Base-by-base conservation (phyloP, 1,139 yeast genomes). In the Geotrichum australiense region DNA sequence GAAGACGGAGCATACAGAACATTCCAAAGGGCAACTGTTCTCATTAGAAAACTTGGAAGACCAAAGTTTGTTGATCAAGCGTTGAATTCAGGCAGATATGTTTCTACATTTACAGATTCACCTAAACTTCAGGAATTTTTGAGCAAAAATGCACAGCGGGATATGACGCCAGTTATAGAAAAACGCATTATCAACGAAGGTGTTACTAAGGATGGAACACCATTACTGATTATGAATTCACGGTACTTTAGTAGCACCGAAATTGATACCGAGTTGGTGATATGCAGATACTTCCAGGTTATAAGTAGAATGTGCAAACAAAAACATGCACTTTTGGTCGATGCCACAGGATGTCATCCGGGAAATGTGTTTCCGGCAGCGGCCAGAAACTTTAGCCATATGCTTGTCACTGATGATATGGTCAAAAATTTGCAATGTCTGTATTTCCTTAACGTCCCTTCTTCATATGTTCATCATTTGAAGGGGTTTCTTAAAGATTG, bases 261-360 rank as follows among this genome's bases (percentile, higher is more conserved):
- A 7, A 54, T 68, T 36, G 84, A 80, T 46, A 62, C 73, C 1
- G 80, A 80, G 36, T 63, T 74, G 8, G 63, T 81, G 33, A 65
- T 78, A 10, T 85, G 75, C 59, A 72, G 80, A 50, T 56, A 80
- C 19, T 71, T 83, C 48, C 91, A 83, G 53, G 71, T 78, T 8
- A 74, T 82, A 14, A 72, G 81, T 45, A 83, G 80, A 54, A 71
- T 83, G 40, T 84, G 94, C 94, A 78, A 79, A 19, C 71, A 75
- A 37, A 76, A 76, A 48, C 85, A 73, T 55, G 74, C 76, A 48
- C 48, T 80, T 45, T 71, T 85, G 5, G 57, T 78, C 48, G 95
- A 86, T 58, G 76, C 83, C 49, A 80, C 94, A 0, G 80, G 79
- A 16, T 78, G 70, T 53, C 59, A 66, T 14, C 59, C 63, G 2